phyloP scores from a whole-genome alignment of 768 basidiomycete genomes.

The Amanita exitialis region DNA sequence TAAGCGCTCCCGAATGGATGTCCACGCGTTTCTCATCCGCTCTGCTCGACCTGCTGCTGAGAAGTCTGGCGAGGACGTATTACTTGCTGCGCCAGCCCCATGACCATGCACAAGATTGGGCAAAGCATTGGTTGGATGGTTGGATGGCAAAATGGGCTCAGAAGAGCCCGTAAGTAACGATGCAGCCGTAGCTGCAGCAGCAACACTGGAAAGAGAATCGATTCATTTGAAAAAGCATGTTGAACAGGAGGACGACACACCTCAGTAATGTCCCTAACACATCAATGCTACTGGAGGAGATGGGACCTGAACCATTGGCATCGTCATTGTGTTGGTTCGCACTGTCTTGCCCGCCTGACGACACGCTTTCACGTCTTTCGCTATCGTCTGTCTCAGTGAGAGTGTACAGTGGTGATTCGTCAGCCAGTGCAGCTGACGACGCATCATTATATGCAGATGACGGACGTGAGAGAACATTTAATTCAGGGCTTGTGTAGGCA shows the following conservation, averaged over 20 bases:
- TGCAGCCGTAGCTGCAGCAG: conserved; percentile 86
- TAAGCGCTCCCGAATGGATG: conserved; percentile 56
- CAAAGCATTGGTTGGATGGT: conserved; percentile 32
- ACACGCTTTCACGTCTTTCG: conserved; percentile 5
- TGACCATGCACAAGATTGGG: conserved; percentile 24
- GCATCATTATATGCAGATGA: not conserved
- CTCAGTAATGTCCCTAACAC: conserved; percentile 77
- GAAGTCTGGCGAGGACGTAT: conserved; percentile 26
- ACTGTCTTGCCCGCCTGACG: not conserved
- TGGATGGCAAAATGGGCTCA: conserved; percentile 51
- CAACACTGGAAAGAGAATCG: conserved; percentile 42
- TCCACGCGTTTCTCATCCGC: conserved; percentile 58
- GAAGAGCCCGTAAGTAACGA: conserved; percentile 71
- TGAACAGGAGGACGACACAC: conserved; percentile 26
- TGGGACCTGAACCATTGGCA: conserved; percentile 18
- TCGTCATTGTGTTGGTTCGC: conserved; percentile 10
- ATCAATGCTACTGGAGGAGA: conserved; percentile 71
- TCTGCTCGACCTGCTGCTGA: conserved; percentile 26
- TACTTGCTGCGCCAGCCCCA: conserved; percentile 2
- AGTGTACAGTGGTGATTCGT: not conserved
- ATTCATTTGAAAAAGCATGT: not conserved
- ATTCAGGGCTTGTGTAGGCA: not conserved
- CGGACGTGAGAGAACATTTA: not conserved
- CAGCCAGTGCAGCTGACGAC: not conserved
- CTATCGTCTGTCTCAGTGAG: not conserved